Evolutionary conservation across 257 asterid species (phyloP).

Genomic region (Fraxinus anomala): DNA sequence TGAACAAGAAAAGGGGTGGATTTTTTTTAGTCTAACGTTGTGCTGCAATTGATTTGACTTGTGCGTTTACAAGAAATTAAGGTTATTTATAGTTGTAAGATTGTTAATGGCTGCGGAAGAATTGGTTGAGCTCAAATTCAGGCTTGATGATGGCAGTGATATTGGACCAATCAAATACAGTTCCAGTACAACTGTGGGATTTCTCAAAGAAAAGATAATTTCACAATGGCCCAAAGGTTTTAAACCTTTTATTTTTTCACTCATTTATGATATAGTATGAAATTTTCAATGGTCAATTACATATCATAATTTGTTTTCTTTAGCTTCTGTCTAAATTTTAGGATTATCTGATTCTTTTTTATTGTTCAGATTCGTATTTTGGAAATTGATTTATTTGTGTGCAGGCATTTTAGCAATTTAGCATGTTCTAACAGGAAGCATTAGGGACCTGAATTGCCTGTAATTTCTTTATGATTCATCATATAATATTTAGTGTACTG

Average conservation of each 20-base stretch:
- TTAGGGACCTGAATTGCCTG: neutral
- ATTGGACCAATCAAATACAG: constrained; percentile 85
- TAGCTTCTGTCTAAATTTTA: neutral
- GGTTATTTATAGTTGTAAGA: constrained; percentile 25
- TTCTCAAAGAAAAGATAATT: constrained; percentile 87
- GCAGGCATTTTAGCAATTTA: neutral
- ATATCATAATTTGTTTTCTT: neutral
- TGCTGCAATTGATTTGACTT: neutral
- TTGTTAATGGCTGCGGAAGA: constrained; percentile 77
- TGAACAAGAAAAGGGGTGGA: neutral
- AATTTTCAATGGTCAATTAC: neutral
- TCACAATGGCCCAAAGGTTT: constrained; percentile 93
- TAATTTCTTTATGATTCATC: neutral
- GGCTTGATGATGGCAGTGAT: constrained; percentile 95
- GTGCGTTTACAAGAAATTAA: constrained; percentile 41
- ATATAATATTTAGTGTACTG: neutral
- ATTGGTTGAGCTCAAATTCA: constrained; percentile 81
- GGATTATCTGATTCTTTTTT: neutral
- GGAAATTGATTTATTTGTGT: constrained; percentile 1
- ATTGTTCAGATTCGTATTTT: neutral
- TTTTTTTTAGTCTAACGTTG: neutral
- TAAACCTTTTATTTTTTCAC: constrained; percentile 8
- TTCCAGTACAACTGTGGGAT: constrained; percentile 62
- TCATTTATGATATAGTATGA: neutral
- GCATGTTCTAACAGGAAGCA: neutral